Conservation (phyloP, 164 flowering plant genomes). For the Berberis thunbergii region DNA sequence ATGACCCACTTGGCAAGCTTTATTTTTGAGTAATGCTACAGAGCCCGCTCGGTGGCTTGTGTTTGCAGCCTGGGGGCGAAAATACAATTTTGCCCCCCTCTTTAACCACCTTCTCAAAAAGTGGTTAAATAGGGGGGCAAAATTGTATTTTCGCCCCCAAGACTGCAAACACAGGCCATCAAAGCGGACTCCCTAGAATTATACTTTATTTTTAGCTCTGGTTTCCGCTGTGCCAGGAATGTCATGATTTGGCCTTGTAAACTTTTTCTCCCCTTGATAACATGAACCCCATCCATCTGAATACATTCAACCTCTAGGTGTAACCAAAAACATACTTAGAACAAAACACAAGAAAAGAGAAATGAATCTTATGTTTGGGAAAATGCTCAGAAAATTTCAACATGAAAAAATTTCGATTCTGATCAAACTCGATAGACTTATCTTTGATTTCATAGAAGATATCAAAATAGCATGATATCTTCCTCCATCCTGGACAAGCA, state of each 20-base stretch:
- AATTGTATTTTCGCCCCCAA: no score
- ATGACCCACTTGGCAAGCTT: slow-evolving; percentile 72
- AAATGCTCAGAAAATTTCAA: slow-evolving; percentile 40
- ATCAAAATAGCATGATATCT: slow-evolving; percentile 92
- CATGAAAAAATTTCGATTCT: slow-evolving; percentile 81
- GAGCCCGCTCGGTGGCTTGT: no score
- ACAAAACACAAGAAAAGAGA: not conserved
- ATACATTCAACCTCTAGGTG: slow-evolving; percentile 73
- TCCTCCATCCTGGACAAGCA: slow-evolving; percentile 81
- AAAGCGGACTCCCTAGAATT: no score
- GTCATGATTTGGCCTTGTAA: slow-evolving; percentile 87
- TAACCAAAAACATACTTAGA: slow-evolving; percentile 1
- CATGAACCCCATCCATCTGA: slow-evolving; percentile 99
- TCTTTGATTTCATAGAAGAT: slow-evolving; percentile 90
- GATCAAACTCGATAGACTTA: slow-evolving; percentile 86
- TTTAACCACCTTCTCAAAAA: no score
- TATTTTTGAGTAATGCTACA: no score
- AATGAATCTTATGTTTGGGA: not conserved
- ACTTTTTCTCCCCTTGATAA: slow-evolving; percentile 87
- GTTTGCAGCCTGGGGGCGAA: no score
- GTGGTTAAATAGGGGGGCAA: no score
- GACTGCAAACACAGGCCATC: no score
- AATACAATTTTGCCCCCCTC: no score
- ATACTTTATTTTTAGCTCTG: slow-evolving; percentile 90
- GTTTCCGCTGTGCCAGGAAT: slow-evolving; percentile 98